Conservation (phyloP, 805 yeast genomes). For the Debaryomyces castellii region DNA sequence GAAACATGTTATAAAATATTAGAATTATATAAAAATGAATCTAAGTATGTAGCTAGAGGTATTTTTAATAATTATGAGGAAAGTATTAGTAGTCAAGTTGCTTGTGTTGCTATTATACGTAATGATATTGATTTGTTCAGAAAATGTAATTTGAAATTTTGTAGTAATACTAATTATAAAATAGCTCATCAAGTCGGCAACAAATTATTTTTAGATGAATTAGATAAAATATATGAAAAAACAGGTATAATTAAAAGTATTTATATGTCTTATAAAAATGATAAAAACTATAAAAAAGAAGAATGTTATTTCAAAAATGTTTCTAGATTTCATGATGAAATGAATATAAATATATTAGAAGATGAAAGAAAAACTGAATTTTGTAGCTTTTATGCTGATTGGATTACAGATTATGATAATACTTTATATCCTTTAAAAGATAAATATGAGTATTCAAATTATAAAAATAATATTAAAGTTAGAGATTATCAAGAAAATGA, state of each 20-base stretch:
- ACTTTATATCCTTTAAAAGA: not conserved
- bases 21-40: too few relatives aligned
- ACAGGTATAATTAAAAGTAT: not conserved
- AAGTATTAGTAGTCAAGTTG: not conserved
- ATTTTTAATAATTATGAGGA: too few relatives aligned
- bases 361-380: not conserved
- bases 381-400: not conserved
- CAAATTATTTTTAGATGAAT: not conserved
- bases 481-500: not conserved
- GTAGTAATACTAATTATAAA: too few relatives aligned
- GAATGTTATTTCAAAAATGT: not conserved
- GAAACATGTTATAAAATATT: too few relatives aligned
- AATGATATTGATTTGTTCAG: not conserved
- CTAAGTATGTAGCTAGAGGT: too few relatives aligned
- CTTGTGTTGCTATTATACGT: not conserved
- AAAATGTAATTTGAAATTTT: not conserved
- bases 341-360: not conserved
- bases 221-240: not conserved
- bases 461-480: not conserved
- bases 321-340: not conserved
- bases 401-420: not conserved
- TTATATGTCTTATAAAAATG: not conserved
- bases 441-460: not conserved
- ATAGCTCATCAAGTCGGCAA: not conserved
- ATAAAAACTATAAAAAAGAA: not conserved